Evolutionary conservation across 441 rosid genomes (phyloP).

Genomic region (Breynia disticha): DNA sequence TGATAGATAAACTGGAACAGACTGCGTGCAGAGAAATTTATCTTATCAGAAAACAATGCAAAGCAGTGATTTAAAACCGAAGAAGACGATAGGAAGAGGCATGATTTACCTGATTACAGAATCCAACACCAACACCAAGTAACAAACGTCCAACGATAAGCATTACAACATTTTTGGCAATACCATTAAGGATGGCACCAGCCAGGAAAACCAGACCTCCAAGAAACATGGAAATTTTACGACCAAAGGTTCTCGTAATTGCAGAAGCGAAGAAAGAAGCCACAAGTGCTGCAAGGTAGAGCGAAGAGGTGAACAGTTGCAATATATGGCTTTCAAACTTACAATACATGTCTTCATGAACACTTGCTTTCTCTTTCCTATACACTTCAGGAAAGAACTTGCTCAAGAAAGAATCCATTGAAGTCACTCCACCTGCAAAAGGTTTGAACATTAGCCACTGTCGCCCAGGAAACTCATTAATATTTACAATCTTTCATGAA

Average conservation of each 20-base stretch:
- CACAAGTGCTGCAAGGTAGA: constrained; percentile 34
- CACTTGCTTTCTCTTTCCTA: constrained; percentile 15
- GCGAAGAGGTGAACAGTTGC: constrained; percentile 39
- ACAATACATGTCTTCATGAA: constrained; percentile 31
- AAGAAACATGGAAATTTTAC: constrained; percentile 33
- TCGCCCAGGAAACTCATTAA: background rate
- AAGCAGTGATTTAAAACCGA: no score
- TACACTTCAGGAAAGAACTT: constrained; percentile 45
- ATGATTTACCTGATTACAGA: constrained; percentile 38
- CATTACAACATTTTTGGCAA: constrained; percentile 28
- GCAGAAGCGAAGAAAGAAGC: constrained; percentile 37
- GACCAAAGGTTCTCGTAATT: constrained; percentile 34
- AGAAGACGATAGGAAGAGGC: no score
- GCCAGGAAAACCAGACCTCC: constrained; percentile 38
- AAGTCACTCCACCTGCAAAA: constrained; percentile 38
- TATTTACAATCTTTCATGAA: background rate
- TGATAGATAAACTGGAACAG: constrained; percentile 23
- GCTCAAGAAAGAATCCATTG: constrained; percentile 39
- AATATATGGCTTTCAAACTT: constrained; percentile 32
- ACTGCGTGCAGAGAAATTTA: constrained; percentile 8
- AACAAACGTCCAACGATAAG: constrained; percentile 42
- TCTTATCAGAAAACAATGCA: background rate
- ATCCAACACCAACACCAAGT: constrained; percentile 54
- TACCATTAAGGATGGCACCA: constrained; percentile 34
- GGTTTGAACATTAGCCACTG: background rate